phyloP scores from a whole-genome alignment of 164 flowering plant species.

The Cinnamomum micranthum region DNA sequence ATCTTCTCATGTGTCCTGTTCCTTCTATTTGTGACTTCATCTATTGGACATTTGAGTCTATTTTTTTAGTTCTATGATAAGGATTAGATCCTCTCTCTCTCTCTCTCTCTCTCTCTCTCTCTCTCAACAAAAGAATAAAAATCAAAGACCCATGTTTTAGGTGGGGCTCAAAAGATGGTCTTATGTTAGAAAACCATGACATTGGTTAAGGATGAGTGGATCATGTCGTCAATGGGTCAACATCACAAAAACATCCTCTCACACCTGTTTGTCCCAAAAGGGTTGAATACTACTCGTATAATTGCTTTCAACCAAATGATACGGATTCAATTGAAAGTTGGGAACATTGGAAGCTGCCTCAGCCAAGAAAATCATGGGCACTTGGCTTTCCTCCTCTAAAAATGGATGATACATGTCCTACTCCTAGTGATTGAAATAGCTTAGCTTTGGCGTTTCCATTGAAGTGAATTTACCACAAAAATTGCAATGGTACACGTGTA shows the following conservation, averaged over 20 bases:
- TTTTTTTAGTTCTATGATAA: background rate
- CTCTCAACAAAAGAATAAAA: background rate
- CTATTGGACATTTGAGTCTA: background rate
- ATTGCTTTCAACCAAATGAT: background rate
- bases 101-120: background rate
- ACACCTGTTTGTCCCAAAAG: background rate
- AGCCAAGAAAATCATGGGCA: background rate
- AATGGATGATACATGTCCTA: background rate
- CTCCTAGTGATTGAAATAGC: background rate
- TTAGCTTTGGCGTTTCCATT: background rate
- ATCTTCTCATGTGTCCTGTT: too few species aligned
- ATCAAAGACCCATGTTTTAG: background rate
- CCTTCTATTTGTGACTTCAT: background rate
- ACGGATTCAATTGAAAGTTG: background rate
- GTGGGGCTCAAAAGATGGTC: background rate
- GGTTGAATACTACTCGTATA: background rate
- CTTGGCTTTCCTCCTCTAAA: background rate
- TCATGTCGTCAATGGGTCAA: background rate
- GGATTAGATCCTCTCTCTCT: background rate
- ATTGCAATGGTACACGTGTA: conserved; percentile 1
- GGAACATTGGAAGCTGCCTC: background rate
- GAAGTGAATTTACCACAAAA: background rate
- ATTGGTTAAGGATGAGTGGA: too few species aligned
- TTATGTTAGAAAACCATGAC: background rate
- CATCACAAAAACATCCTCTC: background rate